These are phyloP conservation scores for Colletotrichum melonis DNA, from an alignment of 2,329 filamentous ascomycete genomes.

Conservation along the genomic window DNA sequence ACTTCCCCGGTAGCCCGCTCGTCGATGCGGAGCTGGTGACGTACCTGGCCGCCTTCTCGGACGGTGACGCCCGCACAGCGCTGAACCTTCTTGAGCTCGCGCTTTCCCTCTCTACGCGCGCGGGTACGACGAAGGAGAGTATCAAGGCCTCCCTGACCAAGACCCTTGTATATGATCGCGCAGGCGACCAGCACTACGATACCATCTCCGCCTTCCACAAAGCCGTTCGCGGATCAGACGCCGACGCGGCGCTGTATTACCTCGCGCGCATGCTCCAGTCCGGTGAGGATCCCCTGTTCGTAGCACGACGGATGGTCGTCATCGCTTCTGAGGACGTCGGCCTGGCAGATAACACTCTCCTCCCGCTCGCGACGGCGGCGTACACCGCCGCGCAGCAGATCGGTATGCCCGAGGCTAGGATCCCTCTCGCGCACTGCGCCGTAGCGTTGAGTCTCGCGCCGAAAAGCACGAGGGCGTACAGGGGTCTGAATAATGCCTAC, in stretches of 20 bases:
- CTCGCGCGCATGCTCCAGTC: constrained; percentile 95
- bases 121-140: constrained; percentile 75
- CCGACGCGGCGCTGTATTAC: constrained; percentile 93
- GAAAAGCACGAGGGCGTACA: constrained; percentile 89
- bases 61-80: constrained; percentile 92
- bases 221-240: constrained; percentile 85
- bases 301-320: constrained; percentile 92
- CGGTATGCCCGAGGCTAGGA: constrained; percentile 93
- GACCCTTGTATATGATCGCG: constrained; percentile 93
- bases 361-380: constrained; percentile 85
- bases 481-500: constrained; percentile 83
- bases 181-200: constrained; percentile 97
- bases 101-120: constrained; percentile 76
- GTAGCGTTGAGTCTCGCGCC: constrained; percentile 83
- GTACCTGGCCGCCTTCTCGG: constrained; percentile 87
- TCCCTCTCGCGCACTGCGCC: constrained; percentile 88
- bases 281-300: constrained; percentile 92
- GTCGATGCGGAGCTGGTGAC: constrained; percentile 81
- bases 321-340: constrained; percentile 96
- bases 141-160: constrained; percentile 89
- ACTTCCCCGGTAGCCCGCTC: constrained; percentile 61
- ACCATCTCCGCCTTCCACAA: constrained; percentile 98
- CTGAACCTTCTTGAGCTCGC: constrained; percentile 93
- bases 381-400: constrained; percentile 93
- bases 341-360: constrained; percentile 85